Evolutionary conservation across 2,329 filamentous ascomycete species (phyloP), one percentile per base, ranked within the genome.

Genomic region (Ophiostoma pallidulum): DNA sequence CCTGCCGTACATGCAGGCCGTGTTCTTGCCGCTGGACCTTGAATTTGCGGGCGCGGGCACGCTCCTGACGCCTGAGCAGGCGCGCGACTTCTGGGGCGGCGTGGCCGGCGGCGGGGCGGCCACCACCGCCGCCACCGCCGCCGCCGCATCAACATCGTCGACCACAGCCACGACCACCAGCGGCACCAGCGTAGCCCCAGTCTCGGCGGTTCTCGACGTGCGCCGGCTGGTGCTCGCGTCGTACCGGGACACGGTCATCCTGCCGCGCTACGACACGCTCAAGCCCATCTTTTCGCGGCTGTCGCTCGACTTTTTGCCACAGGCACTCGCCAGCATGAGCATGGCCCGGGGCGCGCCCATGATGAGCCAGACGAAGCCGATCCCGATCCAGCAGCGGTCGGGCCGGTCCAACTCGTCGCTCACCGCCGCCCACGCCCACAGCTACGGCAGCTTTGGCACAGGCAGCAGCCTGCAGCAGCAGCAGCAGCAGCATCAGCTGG

Each of bases 1-100:
- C 32, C 67, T 97, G 5, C 92, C 92, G 0, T 97, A 95, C 60
- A 82, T 98, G 58, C 91, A 97, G 67, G 89, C 91, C 1, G 90
- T 96, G 1, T 96, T 98, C 60, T 70, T 98, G 2, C 92, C 90
- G 0, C 69, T 98, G 1, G 92, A 98, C 59, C 77, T 95, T 10
- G 92, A 98, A 62, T 94, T 98, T 61, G 83, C 87, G 45, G 92
- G 91, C 6, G 77, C 77, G 40, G 92, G 92, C 14, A 72, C 79
- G 0, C 76, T 97, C 47, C 83, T 97, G 76, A 82, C 76, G 1
- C 65, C 77, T 0, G 80, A 87, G 5, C 84, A 94, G 64, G 85
- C 90, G 4, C 80, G 82, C 35, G 91, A 97, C 51, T 95, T 96
- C 59, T 97, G 91, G 89, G 85, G 85, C 24, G 82, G 81, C 7